Evolutionary conservation across 768 basidiomycete genomes (phyloP), one percentile per base, ranked within the genome.

Genomic region (Hericium alpestre): DNA sequence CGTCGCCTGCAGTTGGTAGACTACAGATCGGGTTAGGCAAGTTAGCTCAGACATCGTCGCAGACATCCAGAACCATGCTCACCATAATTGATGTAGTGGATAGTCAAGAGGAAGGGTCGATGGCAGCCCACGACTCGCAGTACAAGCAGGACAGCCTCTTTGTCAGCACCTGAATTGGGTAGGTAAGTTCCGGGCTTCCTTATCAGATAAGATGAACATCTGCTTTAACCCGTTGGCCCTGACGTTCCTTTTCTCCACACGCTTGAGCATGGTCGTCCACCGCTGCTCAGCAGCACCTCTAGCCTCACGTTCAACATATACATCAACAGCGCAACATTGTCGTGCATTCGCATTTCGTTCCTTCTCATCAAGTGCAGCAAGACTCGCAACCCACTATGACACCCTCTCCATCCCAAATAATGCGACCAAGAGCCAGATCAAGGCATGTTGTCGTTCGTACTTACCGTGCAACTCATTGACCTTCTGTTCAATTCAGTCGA

Each of bases 1-100:
- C 95, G 90, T 66, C 95, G 82, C 66, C 87, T 87, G 71, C 93
- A 95, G 63, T 90, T 88, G 47, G 94, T 97, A 11, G 93, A 94
- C 94, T 95, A 15, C 10, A 37, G 54, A n/a, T 9, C 4, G 46
- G 22, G 23, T 9, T 10, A 6, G 3, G 15, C 51, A 5, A 54
- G 51, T 16, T 51, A 7, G 12, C 13, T 27, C 25, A 38, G 13
- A 23, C 11, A 16, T 6, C 22, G 20, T 27, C n/a, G 23, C 9
- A 11, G 15, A 41, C 10, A 12, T 46, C 22, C 7, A 22, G 40
- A 20, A 51, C 16, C 10, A 3, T n/a, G 53, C 59, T 48, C 18
- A 62, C 61, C 61, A 62, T 62, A 56, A 40, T 55, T 49, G 56
- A 54, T 61, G 57, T 50, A 38, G 51, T n/a, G 20, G 50, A 51